Evolutionary conservation across 306 rosid species (phyloP), one percentile per base, ranked within the genome.

Genomic region (Quercus glauca): DNA sequence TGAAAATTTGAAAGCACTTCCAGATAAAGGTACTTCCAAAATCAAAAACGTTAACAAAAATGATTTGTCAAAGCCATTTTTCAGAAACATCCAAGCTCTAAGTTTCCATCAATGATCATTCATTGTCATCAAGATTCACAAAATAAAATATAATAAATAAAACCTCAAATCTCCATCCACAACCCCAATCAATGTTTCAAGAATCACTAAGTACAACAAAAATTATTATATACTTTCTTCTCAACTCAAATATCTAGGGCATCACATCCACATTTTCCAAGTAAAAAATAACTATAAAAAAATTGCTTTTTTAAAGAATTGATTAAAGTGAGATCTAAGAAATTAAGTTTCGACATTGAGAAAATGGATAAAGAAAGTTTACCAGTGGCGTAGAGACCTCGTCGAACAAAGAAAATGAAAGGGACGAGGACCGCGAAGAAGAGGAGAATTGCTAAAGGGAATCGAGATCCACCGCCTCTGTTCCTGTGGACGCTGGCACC

Each of bases 361-460:
- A 59, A 81, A 26, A 63, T 53, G 3, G 78, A 59, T 31, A 18
- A 49, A 31, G 17, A 76, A 68, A 64, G 87, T 84, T 64, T 18
- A 95, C 97, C 88, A 5, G 87, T 75, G 76, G 63, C 68, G 75
- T 78, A 88, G 81, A 91, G 74, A 9, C 89, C 92, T n/a, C 87
- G 85, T 58, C 89, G 78, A 76, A 92, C 23, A 85, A 95, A 91
- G 94, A 95, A 91, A 74, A 89, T 28, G 64, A 81, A 14, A 1
- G 98, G 93, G 17, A 79, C 85, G 17, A 94, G 86, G 78, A 95
- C 65, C 69, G 87, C 82, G 45, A 91, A 78, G 60, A 90, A 87
- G 55, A 85, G 55, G 80, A 91, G 75, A 65, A 74, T 70, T 57
- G 90, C 78, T 37, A 88, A 18, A 43, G 91, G 79, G 65, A 89